These are phyloP conservation scores for Coemansia aciculifera DNA, from an alignment of 192 early-diverging fungal genomes.

Conservation along the genomic window DNA sequence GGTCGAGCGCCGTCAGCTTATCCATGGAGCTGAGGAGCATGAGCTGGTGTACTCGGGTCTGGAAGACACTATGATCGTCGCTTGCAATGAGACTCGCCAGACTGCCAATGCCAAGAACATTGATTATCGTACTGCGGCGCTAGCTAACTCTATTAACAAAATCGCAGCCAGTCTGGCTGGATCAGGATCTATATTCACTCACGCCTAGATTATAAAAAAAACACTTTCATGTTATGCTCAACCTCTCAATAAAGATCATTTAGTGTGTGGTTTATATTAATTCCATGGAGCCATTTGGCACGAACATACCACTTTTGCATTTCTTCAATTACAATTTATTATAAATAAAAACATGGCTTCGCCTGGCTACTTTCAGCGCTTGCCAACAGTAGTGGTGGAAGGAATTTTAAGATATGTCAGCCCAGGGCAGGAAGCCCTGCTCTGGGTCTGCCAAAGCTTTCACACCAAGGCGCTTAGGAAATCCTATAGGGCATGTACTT, in stretches of 20 bases:
- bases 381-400: no score
- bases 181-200: slow-evolving; percentile 76
- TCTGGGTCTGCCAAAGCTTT: no score
- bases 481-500: no score
- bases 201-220: slow-evolving; percentile 12
- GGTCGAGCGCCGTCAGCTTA: slow-evolving; percentile 70
- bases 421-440: no score
- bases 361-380: no score
- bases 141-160: slow-evolving; percentile 81
- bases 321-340: no score
- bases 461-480: no score
- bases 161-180: slow-evolving; percentile 72
- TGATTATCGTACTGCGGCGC: slow-evolving; percentile 77
- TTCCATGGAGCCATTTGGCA: no score
- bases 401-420: no score
- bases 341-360: no score
- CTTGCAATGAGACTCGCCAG: slow-evolving; percentile 70
- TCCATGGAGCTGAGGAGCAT: slow-evolving; percentile 81
- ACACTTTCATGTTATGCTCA: background rate
- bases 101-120: slow-evolving; percentile 66
- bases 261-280: no score
- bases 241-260: background rate
- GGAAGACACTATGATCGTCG: slow-evolving; percentile 84
- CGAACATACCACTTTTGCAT: no score
- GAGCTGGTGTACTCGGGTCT: slow-evolving; percentile 84